A percentile compares a stretch with the other conserved stretches of the same genome.
Conservation (phyloP, 2,329 filamentous ascomycete species). For the Neofusicoccum parvum region DNA sequence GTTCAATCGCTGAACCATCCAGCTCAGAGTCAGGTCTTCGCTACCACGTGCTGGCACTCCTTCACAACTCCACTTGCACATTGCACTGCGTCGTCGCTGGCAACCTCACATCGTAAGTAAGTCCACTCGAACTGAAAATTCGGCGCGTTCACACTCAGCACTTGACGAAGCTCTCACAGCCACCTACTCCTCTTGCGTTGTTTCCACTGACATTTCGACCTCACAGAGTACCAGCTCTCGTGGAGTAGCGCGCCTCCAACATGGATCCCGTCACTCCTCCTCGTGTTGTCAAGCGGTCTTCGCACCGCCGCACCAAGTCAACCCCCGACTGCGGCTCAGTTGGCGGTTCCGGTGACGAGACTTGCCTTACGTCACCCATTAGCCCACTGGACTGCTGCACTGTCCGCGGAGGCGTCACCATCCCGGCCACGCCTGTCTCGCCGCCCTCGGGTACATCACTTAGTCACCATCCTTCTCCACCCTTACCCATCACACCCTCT, state of each 20-base stretch:
- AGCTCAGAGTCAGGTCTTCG: neutral
- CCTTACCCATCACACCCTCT: neutral
- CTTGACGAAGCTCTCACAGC: too few species aligned
- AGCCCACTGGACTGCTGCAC: neutral
- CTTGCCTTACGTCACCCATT: neutral
- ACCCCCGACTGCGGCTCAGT: neutral
- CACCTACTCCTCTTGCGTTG: neutral
- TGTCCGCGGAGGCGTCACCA: neutral
- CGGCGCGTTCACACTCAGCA: too few species aligned
- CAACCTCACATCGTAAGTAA: neutral
- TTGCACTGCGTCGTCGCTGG: neutral
- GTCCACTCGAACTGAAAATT: neutral
- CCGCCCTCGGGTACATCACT: neutral
- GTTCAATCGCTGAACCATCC: neutral
- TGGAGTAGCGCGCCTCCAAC: neutral
- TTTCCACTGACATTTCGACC: neutral
- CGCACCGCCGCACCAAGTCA: neutral
- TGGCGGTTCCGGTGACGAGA: neutral
- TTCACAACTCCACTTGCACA: neutral
- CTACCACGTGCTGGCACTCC: neutral
- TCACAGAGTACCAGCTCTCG: neutral
- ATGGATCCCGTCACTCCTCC: constrained; percentile 5
- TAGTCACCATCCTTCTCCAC: neutral
- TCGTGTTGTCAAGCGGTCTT: neutral
- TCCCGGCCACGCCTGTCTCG: neutral